A percentile compares a stretch with the other conserved stretches of the same genome.
Conservation (phyloP, 805 yeast genomes). For the Cyberlindnera americana region DNA sequence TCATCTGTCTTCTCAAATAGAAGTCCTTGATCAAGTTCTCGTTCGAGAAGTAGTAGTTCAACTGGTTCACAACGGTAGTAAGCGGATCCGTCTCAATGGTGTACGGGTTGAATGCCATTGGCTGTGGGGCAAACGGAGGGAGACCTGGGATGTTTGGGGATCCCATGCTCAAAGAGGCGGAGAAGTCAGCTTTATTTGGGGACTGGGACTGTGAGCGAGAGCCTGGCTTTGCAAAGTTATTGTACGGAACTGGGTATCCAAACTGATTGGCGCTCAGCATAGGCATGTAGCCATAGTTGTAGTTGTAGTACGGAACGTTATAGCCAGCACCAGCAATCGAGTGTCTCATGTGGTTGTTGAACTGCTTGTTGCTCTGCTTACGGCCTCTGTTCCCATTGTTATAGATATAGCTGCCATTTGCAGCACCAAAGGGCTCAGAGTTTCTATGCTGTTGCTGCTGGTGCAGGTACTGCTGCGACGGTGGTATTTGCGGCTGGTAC, state of each 20-base stretch:
- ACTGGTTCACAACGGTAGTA: slow-evolving; percentile 46
- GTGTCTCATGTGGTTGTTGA: slow-evolving; percentile 20
- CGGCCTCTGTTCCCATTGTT: slow-evolving; percentile 10
- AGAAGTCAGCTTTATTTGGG: slow-evolving; percentile 15
- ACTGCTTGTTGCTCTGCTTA: slow-evolving; percentile 10
- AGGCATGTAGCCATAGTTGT: slow-evolving; percentile 12
- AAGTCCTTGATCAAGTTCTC: slow-evolving; percentile 85
- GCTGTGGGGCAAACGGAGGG: slow-evolving; percentile 13
- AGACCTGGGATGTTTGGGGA: slow-evolving; percentile 6
- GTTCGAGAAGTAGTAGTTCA: slow-evolving; percentile 85
- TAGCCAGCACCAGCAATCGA: slow-evolving; percentile 17
- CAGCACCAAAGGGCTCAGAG: slow-evolving; percentile 18
- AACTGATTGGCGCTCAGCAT: slow-evolving; percentile 10
- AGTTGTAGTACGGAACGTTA: slow-evolving; percentile 14
- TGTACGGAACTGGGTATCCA: slow-evolving; percentile 14
- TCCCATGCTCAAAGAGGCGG: slow-evolving; percentile 2
- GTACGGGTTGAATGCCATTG: slow-evolving; percentile 12
- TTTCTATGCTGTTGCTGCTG: slow-evolving; percentile 17
- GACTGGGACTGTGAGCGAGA: slow-evolving; percentile 24
- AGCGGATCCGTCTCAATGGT: slow-evolving; percentile 17
- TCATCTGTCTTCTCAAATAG: slow-evolving; percentile 78
- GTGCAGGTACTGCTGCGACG: neutral
- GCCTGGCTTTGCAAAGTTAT: slow-evolving; percentile 1
- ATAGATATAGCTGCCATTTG: slow-evolving; percentile 4
- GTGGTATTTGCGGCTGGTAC: neutral